These are phyloP conservation scores for Penicillium waksmanii DNA, from an alignment of 495 filamentous ascomycete species.

Conservation along the genomic window DNA sequence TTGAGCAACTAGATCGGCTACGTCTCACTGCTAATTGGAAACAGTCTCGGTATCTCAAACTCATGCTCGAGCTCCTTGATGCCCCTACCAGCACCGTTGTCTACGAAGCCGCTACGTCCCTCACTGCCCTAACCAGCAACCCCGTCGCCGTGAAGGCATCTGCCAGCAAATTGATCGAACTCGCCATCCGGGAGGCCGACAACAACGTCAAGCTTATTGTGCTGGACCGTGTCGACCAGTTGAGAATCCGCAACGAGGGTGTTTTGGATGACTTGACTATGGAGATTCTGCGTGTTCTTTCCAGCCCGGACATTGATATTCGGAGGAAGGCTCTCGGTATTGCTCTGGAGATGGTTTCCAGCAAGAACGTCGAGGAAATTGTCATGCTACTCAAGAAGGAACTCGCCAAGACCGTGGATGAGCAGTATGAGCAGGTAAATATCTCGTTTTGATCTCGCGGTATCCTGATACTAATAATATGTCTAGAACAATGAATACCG, in stretches of 20 bases:
- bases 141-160: constrained; percentile 98
- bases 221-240: constrained; percentile 88
- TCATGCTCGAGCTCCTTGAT: constrained; percentile 97
- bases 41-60: constrained; percentile 83
- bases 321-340: constrained; percentile 89
- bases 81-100: constrained; percentile 92
- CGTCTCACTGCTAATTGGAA: constrained; percentile 27
- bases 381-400: constrained; percentile 97
- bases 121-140: constrained; percentile 92
- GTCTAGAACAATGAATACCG: constrained; percentile 89
- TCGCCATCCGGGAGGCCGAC: constrained; percentile 94
- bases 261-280: constrained; percentile 95
- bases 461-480: constrained; percentile 24
- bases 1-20: not conserved
- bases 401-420: constrained; percentile 94
- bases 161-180: constrained; percentile 92
- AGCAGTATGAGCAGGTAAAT: constrained; percentile 89
- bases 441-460: not conserved
- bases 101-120: constrained; percentile 97
- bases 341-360: constrained; percentile 96
- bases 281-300: constrained; percentile 96
- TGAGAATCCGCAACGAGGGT: constrained; percentile 90
- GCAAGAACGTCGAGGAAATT: constrained; percentile 98
- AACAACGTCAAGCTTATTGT: constrained; percentile 99
- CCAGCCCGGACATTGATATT: constrained; percentile 95